Conservation (phyloP, 164 flowering plant species). For the Vitis amurensis region DNA sequence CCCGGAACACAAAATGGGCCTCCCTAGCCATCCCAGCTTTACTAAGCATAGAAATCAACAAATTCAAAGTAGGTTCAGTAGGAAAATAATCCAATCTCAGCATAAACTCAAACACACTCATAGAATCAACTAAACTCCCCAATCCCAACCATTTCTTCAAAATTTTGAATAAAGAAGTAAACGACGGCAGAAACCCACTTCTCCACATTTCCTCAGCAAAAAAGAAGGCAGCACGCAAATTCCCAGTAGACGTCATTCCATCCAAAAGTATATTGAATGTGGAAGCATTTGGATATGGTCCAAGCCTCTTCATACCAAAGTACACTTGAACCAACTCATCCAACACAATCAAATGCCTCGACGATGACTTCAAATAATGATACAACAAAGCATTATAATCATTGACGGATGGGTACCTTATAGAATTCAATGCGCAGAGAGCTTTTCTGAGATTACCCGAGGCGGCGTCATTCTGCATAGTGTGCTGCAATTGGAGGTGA, state of each 20-base stretch:
- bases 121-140: constrained; percentile 23
- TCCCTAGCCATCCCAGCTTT: constrained; percentile 21
- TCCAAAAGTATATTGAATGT: constrained; percentile 44
- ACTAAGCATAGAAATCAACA: constrained; percentile 30
- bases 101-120: constrained; percentile 41
- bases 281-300: constrained; percentile 38
- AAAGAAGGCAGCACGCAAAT: constrained; percentile 19
- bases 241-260: constrained; percentile 32
- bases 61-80: constrained; percentile 13
- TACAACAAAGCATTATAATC: constrained; percentile 49
- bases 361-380: constrained; percentile 29
- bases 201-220: constrained; percentile 36
- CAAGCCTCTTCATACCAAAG: constrained; percentile 36
- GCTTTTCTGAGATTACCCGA: constrained; percentile 35
- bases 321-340: constrained; percentile 25
- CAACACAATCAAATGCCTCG: background rate
- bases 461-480: constrained; percentile 31
- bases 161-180: constrained; percentile 22
- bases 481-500: constrained; percentile 17
- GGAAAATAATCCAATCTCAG: constrained; percentile 32
- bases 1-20: constrained; percentile 36
- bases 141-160: constrained; percentile 27
- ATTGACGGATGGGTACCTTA: constrained; percentile 36
- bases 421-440: constrained; percentile 28
- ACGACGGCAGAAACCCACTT: constrained; percentile 46